Base-by-base conservation (phyloP, 345 rosid genomes). In the Excoecaria agallocha region DNA sequence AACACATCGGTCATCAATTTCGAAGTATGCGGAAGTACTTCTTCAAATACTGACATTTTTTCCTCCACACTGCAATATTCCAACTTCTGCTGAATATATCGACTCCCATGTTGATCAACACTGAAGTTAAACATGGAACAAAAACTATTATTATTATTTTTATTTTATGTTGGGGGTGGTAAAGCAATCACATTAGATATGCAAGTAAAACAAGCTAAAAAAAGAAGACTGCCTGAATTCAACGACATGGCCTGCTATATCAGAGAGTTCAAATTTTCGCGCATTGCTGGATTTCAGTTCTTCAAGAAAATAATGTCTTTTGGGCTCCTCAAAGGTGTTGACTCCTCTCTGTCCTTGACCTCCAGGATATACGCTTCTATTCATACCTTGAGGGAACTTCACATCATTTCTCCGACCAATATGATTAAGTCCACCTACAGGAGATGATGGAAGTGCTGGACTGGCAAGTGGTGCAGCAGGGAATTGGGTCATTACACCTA, bases 81-180 rank as follows among this genome's bases (percentile, higher is more conserved):
- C 82, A 93, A 75, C 86, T 96, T 93, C 84, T 96, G 97, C 84
- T 96, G 99, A 81, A 96, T 96, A 84, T 90, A 96, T 39, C 99
- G 98, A 82, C 98, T 96, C 74, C 99, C 99, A 77, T 96, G 99
- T 82, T 93, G 98, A 85, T 95, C 99, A 79, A 88, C 89, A 76
- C 99, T 95, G 91, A 77, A 81, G 75, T 63, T 25, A 30, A 46
- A 67, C 57, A 58, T 51, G 69, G 39, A 67, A 60, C 3, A 61
- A 62, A 22, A 76, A n/a, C n/a, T n/a, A n/a, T 51, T 39, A 43
- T 22, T 30, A 30, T 30, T 30, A 30, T 30, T 30, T 0, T 39
- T 48, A 2, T 37, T 39, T 75, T 17, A 69, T 38, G 16, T 38
- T 59, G 59, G 55, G 12, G 13, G 24, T 48, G 19, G 10, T 1